phyloP scores from a whole-genome alignment of 2,329 filamentous ascomycete genomes.

The Intubia oerlemansii region DNA sequence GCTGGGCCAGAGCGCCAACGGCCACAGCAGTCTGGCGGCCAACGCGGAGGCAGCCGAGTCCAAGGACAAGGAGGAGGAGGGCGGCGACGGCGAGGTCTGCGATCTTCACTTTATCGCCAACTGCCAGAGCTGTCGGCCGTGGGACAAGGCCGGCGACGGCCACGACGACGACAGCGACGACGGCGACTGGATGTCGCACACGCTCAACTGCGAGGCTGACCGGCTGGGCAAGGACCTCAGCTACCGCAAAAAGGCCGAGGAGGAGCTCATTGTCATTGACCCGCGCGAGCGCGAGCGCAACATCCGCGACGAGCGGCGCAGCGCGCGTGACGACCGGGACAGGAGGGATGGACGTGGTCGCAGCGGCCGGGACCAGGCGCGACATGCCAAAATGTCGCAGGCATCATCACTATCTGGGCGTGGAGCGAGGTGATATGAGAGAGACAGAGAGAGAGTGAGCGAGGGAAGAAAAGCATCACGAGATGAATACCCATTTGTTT shows the following conservation, averaged over 20 bases:
- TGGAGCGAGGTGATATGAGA: conserved; percentile 30
- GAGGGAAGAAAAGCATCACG: too few relatives aligned
- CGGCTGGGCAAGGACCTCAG: conserved; percentile 77
- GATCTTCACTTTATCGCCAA: conserved; percentile 92
- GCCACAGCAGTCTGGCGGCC: neutral
- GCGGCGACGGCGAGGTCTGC: conserved; percentile 30
- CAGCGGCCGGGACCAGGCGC: conserved; percentile 27
- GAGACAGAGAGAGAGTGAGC: too few relatives aligned
- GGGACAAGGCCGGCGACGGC: conserved; percentile 33
- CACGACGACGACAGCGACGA: conserved; percentile 35
- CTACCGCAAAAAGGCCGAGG: conserved; percentile 78
- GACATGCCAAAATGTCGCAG: conserved; percentile 33
- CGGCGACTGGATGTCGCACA: conserved; percentile 68
- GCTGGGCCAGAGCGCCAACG: conserved; percentile 31
- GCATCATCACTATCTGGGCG: conserved; percentile 31
- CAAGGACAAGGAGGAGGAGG: conserved; percentile 2
- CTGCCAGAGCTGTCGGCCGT: conserved; percentile 76
- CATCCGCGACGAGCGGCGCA: conserved; percentile 41
- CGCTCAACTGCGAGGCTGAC: conserved; percentile 71
- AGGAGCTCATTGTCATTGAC: conserved; percentile 84
- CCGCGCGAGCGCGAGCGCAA: conserved; percentile 65
- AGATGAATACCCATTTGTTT: too few relatives aligned
- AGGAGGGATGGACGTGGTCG: conserved; percentile 23
- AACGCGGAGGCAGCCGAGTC: conserved; percentile 6
- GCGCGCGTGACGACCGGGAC: conserved; percentile 30